Evolutionary conservation across 2,329 filamentous ascomycete species (phyloP).

Genomic region (Aspergillus proliferans): DNA sequence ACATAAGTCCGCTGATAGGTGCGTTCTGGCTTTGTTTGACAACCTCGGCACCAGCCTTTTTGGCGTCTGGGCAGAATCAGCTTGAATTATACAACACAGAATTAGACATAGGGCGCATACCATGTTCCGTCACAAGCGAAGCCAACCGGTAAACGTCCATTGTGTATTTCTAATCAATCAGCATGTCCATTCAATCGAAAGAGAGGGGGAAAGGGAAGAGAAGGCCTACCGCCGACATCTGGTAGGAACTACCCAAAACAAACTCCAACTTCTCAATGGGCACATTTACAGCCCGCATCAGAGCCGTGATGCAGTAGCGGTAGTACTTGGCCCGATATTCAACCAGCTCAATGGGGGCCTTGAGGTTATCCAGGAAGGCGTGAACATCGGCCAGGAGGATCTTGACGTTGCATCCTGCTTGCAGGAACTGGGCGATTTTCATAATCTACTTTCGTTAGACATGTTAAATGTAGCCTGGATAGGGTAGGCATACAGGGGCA

Average conservation of each 20-base stretch:
- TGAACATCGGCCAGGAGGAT: constrained; percentile 64
- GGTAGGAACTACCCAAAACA: constrained; percentile 78
- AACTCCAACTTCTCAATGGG: constrained; percentile 72
- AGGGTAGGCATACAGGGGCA: constrained; percentile 1
- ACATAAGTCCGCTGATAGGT: constrained; percentile 58
- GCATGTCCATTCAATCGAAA: constrained; percentile 16
- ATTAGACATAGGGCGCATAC: not conserved
- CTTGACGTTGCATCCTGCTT: constrained; percentile 73
- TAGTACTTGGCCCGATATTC: constrained; percentile 79
- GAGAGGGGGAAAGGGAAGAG: not conserved
- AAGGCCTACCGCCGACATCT: constrained; percentile 31
- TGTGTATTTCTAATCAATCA: constrained; percentile 52
- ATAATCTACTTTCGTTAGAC: not conserved
- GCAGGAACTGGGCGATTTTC: constrained; percentile 80
- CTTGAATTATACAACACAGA: not conserved
- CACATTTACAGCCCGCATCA: constrained; percentile 70
- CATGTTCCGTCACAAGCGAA: constrained; percentile 54
- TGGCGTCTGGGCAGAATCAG: constrained; percentile 48
- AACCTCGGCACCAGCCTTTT: constrained; percentile 84
- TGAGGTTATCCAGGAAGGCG: constrained; percentile 46
- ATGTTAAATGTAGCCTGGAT: not conserved
- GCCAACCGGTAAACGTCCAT: constrained; percentile 81
- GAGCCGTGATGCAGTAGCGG: constrained; percentile 63
- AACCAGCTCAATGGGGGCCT: constrained; percentile 82
- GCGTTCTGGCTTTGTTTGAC: constrained; percentile 83